Percentiles rank a stretch among this genome's conserved stretches.
These are phyloP conservation scores for Telopea speciosissima DNA, from an alignment of 177 flowering plant species.

Conservation along the genomic window DNA sequence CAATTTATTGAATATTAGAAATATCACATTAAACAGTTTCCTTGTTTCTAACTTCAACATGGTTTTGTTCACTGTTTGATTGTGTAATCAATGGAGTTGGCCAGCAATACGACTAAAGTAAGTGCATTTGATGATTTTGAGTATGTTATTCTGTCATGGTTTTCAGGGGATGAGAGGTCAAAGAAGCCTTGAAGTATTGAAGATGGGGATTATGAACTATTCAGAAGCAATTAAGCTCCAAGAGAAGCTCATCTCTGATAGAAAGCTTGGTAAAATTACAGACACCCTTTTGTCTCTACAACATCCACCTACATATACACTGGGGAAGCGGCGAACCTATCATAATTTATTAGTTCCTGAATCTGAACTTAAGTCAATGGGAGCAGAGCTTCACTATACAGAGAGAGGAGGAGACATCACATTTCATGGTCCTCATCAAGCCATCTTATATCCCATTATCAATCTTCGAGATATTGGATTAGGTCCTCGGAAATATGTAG, in stretches of 20 bases:
- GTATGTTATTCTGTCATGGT: background rate
- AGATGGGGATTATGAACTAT: slow-evolving; percentile 70
- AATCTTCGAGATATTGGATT: slow-evolving; percentile 65
- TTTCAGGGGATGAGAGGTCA: slow-evolving; percentile 42
- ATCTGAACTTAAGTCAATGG: slow-evolving; percentile 54
- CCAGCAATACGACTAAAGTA: background rate
- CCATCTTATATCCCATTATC: slow-evolving; percentile 77
- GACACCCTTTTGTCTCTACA: slow-evolving; percentile 76
- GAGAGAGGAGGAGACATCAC: slow-evolving; percentile 95
- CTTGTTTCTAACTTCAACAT: background rate
- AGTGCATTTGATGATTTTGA: background rate
- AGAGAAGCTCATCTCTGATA: slow-evolving; percentile 59
- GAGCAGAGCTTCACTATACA: slow-evolving; percentile 85
- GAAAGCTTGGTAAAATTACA: slow-evolving; percentile 50
- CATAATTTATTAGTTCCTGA: slow-evolving; percentile 70
- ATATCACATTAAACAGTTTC: background rate
- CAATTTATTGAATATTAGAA: too few species aligned
- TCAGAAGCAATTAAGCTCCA: slow-evolving; percentile 71
- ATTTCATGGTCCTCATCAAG: slow-evolving; percentile 90
- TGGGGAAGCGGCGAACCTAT: slow-evolving; percentile 75
- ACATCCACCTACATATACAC: slow-evolving; percentile 92
- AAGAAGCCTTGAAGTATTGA: slow-evolving; percentile 71
- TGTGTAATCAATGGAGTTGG: background rate
- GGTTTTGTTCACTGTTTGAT: background rate
- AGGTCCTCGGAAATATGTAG: slow-evolving; percentile 83